Evolutionary conservation across 495 filamentous ascomycete genomes (phyloP).

Genomic region (Polyplosphaeria fusca): DNA sequence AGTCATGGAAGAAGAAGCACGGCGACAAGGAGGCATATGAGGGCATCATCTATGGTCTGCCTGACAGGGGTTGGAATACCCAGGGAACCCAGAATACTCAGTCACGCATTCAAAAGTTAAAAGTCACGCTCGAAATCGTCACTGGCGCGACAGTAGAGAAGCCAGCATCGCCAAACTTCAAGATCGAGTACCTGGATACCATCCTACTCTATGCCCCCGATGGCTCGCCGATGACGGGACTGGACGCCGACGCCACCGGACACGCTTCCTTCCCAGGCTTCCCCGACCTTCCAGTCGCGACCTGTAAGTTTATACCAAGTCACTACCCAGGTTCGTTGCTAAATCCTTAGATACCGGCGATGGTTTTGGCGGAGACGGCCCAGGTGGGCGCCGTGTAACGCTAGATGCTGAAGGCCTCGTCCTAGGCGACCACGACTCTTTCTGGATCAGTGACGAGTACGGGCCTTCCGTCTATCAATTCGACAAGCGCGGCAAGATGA

Average conservation of each 20-base stretch:
- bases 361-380: constrained; percentile 64
- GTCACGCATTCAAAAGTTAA: constrained; percentile 69
- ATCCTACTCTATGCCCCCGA: constrained; percentile 65
- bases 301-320: constrained; percentile 38
- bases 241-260: constrained; percentile 62
- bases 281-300: constrained; percentile 63
- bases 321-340: neutral
- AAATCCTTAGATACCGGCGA: constrained; percentile 52
- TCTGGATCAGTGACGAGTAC: constrained; percentile 81
- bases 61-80: constrained; percentile 77
- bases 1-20: constrained; percentile 58
- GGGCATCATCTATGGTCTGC: constrained; percentile 62
- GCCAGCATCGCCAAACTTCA: constrained; percentile 63
- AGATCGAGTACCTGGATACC: constrained; percentile 63
- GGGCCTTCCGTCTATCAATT: constrained; percentile 72
- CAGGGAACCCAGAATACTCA: constrained; percentile 74
- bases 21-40: constrained; percentile 52
- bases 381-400: constrained; percentile 60
- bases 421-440: constrained; percentile 60
- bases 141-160: constrained; percentile 49
- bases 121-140: constrained; percentile 54
- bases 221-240: constrained; percentile 60
- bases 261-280: constrained; percentile 56
- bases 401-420: constrained; percentile 70
- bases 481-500: constrained; percentile 56